These are phyloP conservation scores for Obelidium mucronatum DNA, from an alignment of 192 early-diverging fungal species.

Conservation along the genomic window DNA sequence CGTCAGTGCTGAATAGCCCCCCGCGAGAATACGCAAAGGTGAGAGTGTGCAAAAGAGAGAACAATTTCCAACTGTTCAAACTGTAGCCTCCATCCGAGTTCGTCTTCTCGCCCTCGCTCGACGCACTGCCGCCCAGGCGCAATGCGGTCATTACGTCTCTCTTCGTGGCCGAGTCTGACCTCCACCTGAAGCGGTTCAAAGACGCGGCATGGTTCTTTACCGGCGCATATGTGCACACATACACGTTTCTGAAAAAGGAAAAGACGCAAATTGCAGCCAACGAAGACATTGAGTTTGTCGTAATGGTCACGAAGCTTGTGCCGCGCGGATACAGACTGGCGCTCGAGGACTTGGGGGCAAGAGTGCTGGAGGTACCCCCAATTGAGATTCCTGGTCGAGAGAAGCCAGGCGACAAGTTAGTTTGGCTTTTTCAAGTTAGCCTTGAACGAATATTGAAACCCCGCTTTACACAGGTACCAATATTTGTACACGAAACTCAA, in stretches of 20 bases:
- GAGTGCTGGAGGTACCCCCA: constrained; percentile 7
- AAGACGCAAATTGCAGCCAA: neutral
- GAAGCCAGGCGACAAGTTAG: constrained; percentile 24
- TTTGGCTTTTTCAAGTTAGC: too few relatives aligned
- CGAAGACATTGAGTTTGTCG: constrained; percentile 8
- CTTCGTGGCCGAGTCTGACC: neutral
- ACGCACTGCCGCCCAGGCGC: neutral
- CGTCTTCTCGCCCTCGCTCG: neutral
- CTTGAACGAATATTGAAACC: neutral
- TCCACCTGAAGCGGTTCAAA: neutral
- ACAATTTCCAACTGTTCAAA: too few relatives aligned
- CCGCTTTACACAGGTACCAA: too few relatives aligned
- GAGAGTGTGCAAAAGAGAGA: too few relatives aligned
- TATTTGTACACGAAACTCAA: constrained; percentile 35
- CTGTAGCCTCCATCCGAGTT: neutral
- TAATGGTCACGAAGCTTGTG: neutral
- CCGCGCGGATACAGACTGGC: neutral
- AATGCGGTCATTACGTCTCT: constrained; percentile 11
- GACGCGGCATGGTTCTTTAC: constrained; percentile 16
- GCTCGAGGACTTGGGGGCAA: neutral
- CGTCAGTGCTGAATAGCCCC: too few relatives aligned
- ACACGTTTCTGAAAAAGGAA: constrained; percentile 7
- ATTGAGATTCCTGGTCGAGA: constrained; percentile 9
- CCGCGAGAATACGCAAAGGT: too few relatives aligned
- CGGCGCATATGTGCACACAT: neutral